Evolutionary conservation across 1,284 basidiomycete species (phyloP).

Genomic region (Melampsora americana): DNA sequence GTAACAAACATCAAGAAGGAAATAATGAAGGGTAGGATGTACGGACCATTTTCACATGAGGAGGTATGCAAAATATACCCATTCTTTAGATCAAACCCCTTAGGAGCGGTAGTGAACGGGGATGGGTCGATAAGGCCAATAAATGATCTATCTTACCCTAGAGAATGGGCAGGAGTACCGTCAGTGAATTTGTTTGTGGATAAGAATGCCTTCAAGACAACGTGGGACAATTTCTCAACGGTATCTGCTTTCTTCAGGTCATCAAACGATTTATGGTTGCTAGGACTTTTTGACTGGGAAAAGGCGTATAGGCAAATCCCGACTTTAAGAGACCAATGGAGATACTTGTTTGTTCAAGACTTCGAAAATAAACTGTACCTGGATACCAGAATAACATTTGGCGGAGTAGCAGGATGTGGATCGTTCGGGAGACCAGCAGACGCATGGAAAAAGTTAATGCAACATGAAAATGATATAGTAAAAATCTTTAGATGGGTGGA

Average conservation of each 20-base stretch:
- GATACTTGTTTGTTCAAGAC: background rate
- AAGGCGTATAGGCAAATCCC: conserved; percentile 8
- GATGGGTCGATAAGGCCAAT: conserved; percentile 2
- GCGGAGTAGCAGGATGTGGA: too few relatives aligned
- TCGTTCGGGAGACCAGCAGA: too few relatives aligned
- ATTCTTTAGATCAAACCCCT: too few relatives aligned
- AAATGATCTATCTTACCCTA: conserved; percentile 5
- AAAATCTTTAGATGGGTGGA: too few relatives aligned
- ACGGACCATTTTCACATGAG: background rate
- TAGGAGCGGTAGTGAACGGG: too few relatives aligned
- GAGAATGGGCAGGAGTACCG: background rate
- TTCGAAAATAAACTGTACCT: background rate
- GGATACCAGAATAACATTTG: conserved; percentile 7
- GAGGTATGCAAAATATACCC: background rate
- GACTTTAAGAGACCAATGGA: conserved; percentile 10
- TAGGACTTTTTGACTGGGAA: conserved; percentile 14
- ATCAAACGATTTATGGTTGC: background rate
- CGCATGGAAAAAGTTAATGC: too few relatives aligned
- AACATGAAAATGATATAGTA: background rate
- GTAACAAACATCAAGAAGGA: background rate
- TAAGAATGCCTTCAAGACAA: background rate
- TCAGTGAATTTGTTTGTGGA: conserved; percentile 4
- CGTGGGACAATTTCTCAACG: background rate
- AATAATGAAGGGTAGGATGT: background rate
- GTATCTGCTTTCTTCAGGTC: background rate